Evolutionary conservation across 805 yeast genomes (phyloP), one percentile per base, ranked within the genome.

Genomic region (Metschnikowia continentalis): DNA sequence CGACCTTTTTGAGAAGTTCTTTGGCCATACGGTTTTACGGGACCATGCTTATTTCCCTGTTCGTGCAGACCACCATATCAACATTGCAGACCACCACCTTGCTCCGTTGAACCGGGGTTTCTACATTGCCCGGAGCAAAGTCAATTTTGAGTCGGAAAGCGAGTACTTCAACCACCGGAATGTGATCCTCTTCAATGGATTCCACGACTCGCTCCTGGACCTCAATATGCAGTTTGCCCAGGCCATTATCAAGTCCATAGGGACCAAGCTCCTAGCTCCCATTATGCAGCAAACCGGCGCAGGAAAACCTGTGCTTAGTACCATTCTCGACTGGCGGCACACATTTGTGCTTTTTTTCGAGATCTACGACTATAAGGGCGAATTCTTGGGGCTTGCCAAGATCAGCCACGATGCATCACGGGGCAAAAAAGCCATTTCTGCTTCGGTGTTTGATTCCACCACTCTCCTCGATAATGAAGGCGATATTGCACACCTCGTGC

Each of bases 341-440:
- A 30, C 63, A 5, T 72, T 73, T 49, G 48, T 57, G 5, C 56
- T 63, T 15, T 71, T 75, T 75, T 70, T 59, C 49, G 77, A 72
- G 53, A 37, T 71, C 8, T 74, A 71, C 53, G 68, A 71, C 52
- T 56, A 54, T 49, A 50, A 48, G 30, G 77, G 77, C 0, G 56
- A 64, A 30, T 62, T 73, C n/a, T 19, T 63, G 35, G 57, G 55
- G 4, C 39, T 72, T 11, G 50, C 64, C 6, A 63, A 62, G 35
- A 49, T 73, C 1, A 47, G 54, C 4, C 58, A 69, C 44, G 65
- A 65, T 46, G 69, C 70, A 3, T 22, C 53, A 3, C 46, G 49
- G 1, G 39, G 42, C 5, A 46, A 50, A n/a, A 53, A 56, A 14
- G 35, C 30, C 17, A 48, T 70, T 15, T 46, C 42, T 5, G 50